Evolutionary conservation across 495 filamentous ascomycete species (phyloP).

Genomic region (Chaetomium tenue): DNA sequence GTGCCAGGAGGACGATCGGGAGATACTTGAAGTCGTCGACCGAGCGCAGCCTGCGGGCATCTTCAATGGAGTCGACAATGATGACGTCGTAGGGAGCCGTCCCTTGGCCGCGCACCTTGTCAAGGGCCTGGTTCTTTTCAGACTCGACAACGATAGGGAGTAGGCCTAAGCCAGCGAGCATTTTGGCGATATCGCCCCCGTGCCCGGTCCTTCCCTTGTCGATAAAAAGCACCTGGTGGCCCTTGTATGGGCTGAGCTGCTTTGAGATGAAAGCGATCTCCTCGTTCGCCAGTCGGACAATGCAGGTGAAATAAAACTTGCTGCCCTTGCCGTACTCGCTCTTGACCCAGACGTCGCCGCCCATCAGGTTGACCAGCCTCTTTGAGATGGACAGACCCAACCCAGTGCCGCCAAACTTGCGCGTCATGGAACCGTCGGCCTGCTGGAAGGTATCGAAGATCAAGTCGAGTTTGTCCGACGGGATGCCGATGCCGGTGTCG

Average conservation of each 20-base stretch:
- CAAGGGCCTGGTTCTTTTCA: constrained; percentile 51
- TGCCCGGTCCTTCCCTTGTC: constrained; percentile 85
- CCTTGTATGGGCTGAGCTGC: constrained; percentile 83
- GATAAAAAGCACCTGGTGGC: constrained; percentile 91
- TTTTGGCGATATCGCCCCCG: constrained; percentile 70
- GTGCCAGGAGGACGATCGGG: constrained; percentile 89
- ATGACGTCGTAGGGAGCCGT: constrained; percentile 86
- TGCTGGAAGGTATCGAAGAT: constrained; percentile 99
- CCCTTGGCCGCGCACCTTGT: constrained; percentile 51
- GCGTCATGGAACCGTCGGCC: constrained; percentile 94
- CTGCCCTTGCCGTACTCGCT: constrained; percentile 91
- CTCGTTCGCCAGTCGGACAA: constrained; percentile 79
- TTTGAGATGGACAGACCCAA: constrained; percentile 96
- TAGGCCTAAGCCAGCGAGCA: constrained; percentile 76
- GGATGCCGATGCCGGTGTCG: constrained; percentile 97
- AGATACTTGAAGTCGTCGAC: constrained; percentile 98
- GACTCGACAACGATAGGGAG: constrained; percentile 78
- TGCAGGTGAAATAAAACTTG: constrained; percentile 96
- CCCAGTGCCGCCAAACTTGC: constrained; percentile 95
- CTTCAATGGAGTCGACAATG: constrained; percentile 91
- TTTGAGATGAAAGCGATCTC: constrained; percentile 78
- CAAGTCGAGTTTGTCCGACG: constrained; percentile 90
- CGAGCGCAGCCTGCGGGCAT: constrained; percentile 76
- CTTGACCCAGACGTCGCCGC: constrained; percentile 95
- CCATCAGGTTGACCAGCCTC: constrained; percentile 93